Evolutionary conservation across 1,284 basidiomycete genomes (phyloP).

Genomic region (Kalmanozyma brasiliensis): DNA sequence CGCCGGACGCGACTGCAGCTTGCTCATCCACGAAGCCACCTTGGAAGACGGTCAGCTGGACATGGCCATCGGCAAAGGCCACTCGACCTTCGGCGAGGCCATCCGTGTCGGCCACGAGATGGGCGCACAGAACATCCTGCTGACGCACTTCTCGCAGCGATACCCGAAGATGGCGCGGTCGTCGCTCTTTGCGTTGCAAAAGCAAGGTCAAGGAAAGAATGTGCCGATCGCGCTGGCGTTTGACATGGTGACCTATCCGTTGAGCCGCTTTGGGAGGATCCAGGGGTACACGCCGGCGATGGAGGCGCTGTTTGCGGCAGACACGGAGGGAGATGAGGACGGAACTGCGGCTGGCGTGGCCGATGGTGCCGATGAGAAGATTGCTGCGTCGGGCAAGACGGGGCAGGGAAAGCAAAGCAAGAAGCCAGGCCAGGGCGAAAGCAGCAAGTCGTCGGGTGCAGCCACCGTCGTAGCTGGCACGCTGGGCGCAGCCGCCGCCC

Average conservation of each 20-base stretch:
- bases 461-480: slow-evolving; percentile 6
- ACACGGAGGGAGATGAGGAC: slow-evolving; percentile 73
- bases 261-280: slow-evolving; percentile 85
- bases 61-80: slow-evolving; percentile 80
- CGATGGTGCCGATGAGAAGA: neutral
- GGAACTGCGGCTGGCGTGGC: slow-evolving; percentile 7
- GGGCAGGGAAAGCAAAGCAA: slow-evolving; percentile 6
- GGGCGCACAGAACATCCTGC: slow-evolving; percentile 81
- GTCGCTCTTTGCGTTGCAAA: slow-evolving; percentile 22
- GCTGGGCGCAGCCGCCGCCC: slow-evolving; percentile 5
- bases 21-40: slow-evolving; percentile 94
- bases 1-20: slow-evolving; percentile 77
- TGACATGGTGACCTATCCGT: slow-evolving; percentile 78
- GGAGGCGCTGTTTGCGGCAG: slow-evolving; percentile 75
- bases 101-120: slow-evolving; percentile 79
- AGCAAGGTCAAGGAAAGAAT: slow-evolving; percentile 9
- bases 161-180: slow-evolving; percentile 84
- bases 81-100: slow-evolving; percentile 89
- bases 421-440: slow-evolving; percentile 3
- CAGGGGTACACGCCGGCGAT: slow-evolving; percentile 78
- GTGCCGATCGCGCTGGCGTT: slow-evolving; percentile 77
- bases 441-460: slow-evolving; percentile 3
- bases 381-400: neutral
- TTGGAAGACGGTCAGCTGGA: slow-evolving; percentile 77
- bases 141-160: slow-evolving; percentile 94